Percentiles rank a stretch among this genome's conserved stretches.
Conservation (phyloP, 257 asterid species). For the Ehretia macrophylla region DNA sequence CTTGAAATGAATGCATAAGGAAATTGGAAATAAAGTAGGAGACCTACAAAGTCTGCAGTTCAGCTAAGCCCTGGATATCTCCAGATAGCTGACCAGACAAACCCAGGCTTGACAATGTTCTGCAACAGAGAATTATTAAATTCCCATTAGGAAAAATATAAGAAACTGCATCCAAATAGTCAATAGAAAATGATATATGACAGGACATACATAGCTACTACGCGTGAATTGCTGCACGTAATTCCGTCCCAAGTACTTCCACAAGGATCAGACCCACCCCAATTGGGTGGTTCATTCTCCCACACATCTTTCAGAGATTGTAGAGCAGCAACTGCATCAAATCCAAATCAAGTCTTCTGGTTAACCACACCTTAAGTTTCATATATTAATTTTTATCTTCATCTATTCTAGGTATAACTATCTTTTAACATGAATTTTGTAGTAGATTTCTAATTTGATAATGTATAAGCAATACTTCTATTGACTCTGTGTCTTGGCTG, state of each 20-base stretch:
- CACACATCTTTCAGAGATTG: conserved; percentile 36
- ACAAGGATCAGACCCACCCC: conserved; percentile 71
- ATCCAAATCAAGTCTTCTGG: background rate
- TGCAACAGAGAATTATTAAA: conserved; percentile 1
- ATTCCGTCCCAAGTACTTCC: conserved; percentile 65
- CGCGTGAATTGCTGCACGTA: conserved; percentile 35
- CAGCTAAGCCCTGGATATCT: conserved; percentile 53
- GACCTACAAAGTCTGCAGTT: conserved; percentile 68
- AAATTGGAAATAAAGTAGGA: background rate
- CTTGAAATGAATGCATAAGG: no score
- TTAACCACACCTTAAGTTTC: background rate
- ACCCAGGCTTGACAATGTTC: conserved; percentile 6
- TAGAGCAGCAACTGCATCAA: conserved; percentile 46
- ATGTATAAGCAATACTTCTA: no score
- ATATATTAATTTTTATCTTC: background rate
- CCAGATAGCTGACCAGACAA: conserved; percentile 63
- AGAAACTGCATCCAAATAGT: background rate
- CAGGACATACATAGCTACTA: conserved; percentile 46
- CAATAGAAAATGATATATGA: background rate
- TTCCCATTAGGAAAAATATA: background rate
- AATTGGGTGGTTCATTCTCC: conserved; percentile 60
- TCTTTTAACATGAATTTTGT: no score
- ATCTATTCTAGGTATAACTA: no score
- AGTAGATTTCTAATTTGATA: no score
- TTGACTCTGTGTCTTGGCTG: no score